phyloP scores from a whole-genome alignment of 306 rosid species.

The Leucaena leucocephala region DNA sequence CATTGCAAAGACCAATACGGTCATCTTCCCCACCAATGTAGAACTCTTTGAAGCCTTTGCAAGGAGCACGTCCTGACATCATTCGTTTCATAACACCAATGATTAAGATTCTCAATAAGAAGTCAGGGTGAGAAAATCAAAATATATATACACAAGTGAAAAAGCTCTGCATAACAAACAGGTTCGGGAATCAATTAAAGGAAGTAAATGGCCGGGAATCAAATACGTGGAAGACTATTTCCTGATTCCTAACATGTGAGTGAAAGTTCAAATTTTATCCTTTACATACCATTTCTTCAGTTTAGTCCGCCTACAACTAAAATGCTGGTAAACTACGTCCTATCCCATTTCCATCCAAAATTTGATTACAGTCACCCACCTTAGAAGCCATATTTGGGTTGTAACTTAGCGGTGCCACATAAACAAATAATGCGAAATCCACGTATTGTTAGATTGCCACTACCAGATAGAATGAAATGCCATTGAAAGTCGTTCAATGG shows the following conservation, averaged over 20 bases:
- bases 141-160: neutral
- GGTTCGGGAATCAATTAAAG: conserved; percentile 27
- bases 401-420: neutral
- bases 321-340: neutral
- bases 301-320: neutral
- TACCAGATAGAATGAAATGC: neutral
- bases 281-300: neutral
- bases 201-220: neutral
- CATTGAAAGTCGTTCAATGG: neutral
- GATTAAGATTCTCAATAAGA: conserved; percentile 22
- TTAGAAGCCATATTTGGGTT: neutral
- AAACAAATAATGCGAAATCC: neutral
- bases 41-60: conserved; percentile 72
- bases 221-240: neutral
- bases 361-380: neutral
- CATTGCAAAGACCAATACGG: conserved; percentile 75
- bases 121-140: neutral
- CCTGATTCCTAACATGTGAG: neutral
- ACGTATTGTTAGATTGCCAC: neutral
- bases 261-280: neutral
- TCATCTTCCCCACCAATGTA: conserved; percentile 76
- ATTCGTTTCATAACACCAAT: conserved; percentile 34
- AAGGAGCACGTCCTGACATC: conserved; percentile 62
- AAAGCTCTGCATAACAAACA: conserved; percentile 21
- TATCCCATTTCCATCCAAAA: neutral